Conservation (phyloP, 768 basidiomycete species). For the Tubosaeta sp. region DNA sequence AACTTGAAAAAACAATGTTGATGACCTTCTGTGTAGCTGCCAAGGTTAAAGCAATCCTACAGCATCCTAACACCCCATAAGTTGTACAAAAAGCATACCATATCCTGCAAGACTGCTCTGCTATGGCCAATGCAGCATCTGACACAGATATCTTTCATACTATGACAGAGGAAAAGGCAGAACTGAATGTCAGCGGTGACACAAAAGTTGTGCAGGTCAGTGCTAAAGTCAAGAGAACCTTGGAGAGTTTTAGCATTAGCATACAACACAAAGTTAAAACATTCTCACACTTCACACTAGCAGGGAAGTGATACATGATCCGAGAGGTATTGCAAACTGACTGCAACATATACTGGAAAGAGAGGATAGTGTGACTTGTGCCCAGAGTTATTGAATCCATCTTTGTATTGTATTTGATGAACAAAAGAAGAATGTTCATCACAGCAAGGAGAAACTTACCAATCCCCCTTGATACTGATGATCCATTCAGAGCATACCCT, state of each 20-base stretch:
- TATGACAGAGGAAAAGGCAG: no score
- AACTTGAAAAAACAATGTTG: not conserved
- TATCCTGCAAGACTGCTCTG: not conserved
- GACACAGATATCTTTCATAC: not conserved
- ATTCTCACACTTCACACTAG: not conserved
- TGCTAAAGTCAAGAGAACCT: not conserved
- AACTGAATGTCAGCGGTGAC: no score
- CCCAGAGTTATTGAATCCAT: not conserved
- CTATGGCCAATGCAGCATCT: no score
- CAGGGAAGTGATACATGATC: not conserved
- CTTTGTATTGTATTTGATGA: not conserved
- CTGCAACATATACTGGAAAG: not conserved
- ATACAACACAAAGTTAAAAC: not conserved
- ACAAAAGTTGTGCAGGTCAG: not conserved
- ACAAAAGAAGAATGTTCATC: not conserved
- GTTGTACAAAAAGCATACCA: not conserved
- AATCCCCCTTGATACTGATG: not conserved
- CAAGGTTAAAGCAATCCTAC: not conserved
- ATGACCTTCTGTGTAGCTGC: not conserved
- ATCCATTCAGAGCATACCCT: not conserved
- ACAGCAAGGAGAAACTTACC: not conserved
- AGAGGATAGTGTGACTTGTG: not conserved
- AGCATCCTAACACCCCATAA: not conserved
- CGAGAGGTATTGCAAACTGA: not conserved
- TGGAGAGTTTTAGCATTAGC: no score